Percentiles rank a stretch among this genome's conserved stretches.
These are phyloP conservation scores for Paramyrothecium sp. DNA, from an alignment of 2,329 filamentous ascomycete genomes.

Conservation along the genomic window DNA sequence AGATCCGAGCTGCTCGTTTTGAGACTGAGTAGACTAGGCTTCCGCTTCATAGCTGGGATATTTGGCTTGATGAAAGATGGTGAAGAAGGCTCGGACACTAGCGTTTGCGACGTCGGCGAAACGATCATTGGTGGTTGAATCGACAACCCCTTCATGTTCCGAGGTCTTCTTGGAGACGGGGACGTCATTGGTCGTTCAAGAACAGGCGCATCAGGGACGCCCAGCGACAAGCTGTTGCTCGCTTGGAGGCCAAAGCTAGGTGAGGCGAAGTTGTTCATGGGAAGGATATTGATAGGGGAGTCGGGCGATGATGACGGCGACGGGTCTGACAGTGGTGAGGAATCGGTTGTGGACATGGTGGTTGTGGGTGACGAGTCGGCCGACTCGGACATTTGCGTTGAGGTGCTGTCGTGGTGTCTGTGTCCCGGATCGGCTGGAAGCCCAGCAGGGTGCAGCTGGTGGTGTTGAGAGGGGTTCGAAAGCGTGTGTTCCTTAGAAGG, in stretches of 20 bases:
- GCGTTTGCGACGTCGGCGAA: constrained; percentile 44
- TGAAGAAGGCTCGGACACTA: constrained; percentile 66
- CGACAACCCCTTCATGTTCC: constrained; percentile 81
- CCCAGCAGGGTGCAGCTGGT: constrained; percentile 35
- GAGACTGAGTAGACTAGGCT: constrained; percentile 75
- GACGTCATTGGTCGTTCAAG: constrained; percentile 63
- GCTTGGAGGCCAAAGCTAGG: constrained; percentile 52
- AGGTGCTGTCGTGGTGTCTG: constrained; percentile 75
- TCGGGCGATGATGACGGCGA: constrained; percentile 92
- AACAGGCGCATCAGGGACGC: constrained; percentile 39
- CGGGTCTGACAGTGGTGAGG: constrained; percentile 83
- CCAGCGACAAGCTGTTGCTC: constrained; percentile 37
- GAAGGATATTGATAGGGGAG: constrained; percentile 74
- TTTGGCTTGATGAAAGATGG: constrained; percentile 79
- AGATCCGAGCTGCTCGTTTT: constrained; percentile 67
- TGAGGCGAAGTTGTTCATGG: constrained; percentile 66
- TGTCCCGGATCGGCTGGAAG: constrained; percentile 53
- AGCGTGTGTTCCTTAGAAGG: constrained; percentile 32
- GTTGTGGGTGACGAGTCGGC: constrained; percentile 94
- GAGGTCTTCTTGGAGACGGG: constrained; percentile 67
- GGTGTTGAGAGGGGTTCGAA: constrained; percentile 33
- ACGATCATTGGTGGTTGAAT: constrained; percentile 63
- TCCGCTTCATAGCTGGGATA: constrained; percentile 68
- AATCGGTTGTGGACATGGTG: constrained; percentile 88
- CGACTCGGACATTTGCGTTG: constrained; percentile 76